A percentile compares a stretch with the other conserved stretches of the same genome.
Conservation (phyloP, 306 rosid species). For the Cucumis melo region DNA sequence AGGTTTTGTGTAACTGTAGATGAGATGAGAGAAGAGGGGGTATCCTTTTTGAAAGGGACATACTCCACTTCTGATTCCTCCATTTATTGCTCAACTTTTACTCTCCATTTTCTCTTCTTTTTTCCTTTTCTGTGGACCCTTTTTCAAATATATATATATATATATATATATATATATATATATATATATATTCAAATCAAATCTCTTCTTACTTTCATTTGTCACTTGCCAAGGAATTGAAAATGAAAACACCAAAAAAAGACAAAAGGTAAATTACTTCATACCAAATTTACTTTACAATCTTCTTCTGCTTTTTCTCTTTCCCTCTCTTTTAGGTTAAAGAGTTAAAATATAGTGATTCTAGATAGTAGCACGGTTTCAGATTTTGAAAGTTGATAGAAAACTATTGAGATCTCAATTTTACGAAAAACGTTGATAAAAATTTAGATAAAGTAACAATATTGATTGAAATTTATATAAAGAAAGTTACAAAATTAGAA, state of each 20-base stretch:
- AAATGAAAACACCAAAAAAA: not conserved
- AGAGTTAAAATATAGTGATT: too few species aligned
- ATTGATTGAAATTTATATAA: too few species aligned
- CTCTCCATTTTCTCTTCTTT: too few species aligned
- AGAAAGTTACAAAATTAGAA: too few species aligned
- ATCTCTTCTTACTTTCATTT: not conserved
- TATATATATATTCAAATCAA: too few species aligned
- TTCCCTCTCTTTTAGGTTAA: too few species aligned
- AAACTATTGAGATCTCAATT: too few species aligned
- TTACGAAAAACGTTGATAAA: too few species aligned
- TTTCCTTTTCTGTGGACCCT: not conserved
- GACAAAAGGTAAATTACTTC: not conserved
- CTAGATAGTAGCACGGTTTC: too few species aligned
- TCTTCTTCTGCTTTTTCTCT: not conserved
- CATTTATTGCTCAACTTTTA: not conserved
- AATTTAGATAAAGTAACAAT: too few species aligned
- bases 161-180: too few species aligned
- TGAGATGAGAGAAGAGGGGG: not conserved
- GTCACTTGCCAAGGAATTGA: not conserved
- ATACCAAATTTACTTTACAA: not conserved
- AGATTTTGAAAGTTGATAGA: too few species aligned
- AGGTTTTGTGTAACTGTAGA: not conserved
- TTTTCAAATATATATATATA: not conserved
- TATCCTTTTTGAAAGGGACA: slow-evolving; percentile 4
- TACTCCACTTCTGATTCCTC: slow-evolving; percentile 4